Conservation (phyloP, 257 asterid species). For the Cordia subcordata region DNA sequence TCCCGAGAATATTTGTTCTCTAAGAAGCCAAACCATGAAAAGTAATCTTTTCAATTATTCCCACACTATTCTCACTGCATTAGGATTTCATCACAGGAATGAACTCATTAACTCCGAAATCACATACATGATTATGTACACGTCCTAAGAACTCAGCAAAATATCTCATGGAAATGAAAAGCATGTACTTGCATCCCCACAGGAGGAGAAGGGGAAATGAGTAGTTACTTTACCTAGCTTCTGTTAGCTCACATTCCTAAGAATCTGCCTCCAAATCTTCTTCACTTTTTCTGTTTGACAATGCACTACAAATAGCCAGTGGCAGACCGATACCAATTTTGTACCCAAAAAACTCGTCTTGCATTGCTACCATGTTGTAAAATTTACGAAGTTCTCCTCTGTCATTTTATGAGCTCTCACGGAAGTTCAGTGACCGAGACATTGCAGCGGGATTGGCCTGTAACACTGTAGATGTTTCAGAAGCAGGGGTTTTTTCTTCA, state of each 20-base stretch:
- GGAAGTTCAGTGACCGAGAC: slow-evolving; percentile 67
- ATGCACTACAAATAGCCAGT: background rate
- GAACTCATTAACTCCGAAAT: slow-evolving; percentile 6
- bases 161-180: slow-evolving; percentile 1
- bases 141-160: slow-evolving; percentile 9
- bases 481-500: slow-evolving; percentile 33
- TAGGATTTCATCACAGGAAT: slow-evolving; percentile 1
- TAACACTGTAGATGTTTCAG: slow-evolving; percentile 45
- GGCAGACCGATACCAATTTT: background rate
- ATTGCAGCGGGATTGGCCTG: slow-evolving; percentile 84
- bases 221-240: background rate
- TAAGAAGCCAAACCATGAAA: background rate
- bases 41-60: slow-evolving; percentile 6
- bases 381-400: slow-evolving; percentile 6
- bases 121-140: slow-evolving; percentile 13
- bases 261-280: slow-evolving; percentile 9
- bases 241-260: background rate
- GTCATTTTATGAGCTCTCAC: slow-evolving; percentile 42
- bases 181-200: background rate
- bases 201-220: background rate
- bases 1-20: background rate
- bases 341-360: background rate
- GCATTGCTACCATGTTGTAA: slow-evolving; percentile 3
- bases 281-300: background rate
- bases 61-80: slow-evolving; percentile 5